phyloP scores from a whole-genome alignment of 2,329 filamentous ascomycete species.

The Arthrocladium fulminans region DNA sequence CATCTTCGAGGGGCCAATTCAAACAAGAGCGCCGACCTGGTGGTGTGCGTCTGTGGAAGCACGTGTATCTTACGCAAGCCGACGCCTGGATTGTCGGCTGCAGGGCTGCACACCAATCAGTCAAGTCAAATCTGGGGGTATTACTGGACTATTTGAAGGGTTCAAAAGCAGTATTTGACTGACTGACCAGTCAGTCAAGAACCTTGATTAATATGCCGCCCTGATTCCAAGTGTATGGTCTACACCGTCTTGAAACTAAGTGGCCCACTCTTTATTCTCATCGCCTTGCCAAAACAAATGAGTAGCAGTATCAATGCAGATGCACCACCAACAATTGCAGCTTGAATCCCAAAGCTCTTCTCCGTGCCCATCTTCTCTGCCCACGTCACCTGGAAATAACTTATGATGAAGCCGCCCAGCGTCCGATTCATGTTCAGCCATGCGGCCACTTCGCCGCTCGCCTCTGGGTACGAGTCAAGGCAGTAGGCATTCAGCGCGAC shows the following conservation, averaged over 20 bases:
- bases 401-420: constrained; percentile 39
- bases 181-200: too few species aligned
- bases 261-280: constrained; percentile 31
- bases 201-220: too few species aligned
- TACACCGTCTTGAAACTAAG: constrained; percentile 26
- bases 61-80: background rate
- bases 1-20: background rate
- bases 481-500: constrained; percentile 45
- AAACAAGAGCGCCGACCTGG: background rate
- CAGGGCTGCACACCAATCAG: too few species aligned
- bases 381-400: constrained; percentile 48
- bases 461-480: constrained; percentile 48
- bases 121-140: too few species aligned
- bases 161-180: too few species aligned
- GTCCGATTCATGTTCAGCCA: constrained; percentile 46
- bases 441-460: constrained; percentile 45
- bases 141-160: too few species aligned
- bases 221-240: constrained; percentile 3
- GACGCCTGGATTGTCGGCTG: background rate
- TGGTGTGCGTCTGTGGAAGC: background rate
- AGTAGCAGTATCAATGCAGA: constrained; percentile 35
- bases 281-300: constrained; percentile 31
- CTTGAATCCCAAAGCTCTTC: constrained; percentile 41
- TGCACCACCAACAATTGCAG: constrained; percentile 31
- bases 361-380: constrained; percentile 36